Evolutionary conservation across 768 basidiomycete species (phyloP).

Genomic region (Baorangia bicolor): DNA sequence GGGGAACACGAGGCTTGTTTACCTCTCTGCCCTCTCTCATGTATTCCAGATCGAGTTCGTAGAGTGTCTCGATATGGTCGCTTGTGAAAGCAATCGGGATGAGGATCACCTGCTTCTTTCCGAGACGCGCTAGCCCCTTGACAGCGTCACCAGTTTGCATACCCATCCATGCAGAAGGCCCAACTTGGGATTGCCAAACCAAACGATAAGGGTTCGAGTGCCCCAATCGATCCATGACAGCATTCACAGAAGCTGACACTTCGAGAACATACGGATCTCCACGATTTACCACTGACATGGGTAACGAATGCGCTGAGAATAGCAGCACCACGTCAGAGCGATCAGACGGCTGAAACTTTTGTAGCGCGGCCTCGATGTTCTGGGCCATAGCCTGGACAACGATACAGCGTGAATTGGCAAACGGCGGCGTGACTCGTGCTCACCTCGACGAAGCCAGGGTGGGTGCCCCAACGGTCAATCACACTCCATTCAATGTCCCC

Average conservation of each 20-base stretch:
- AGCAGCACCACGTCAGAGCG: slow-evolving; percentile 79
- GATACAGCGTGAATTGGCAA: slow-evolving; percentile 1
- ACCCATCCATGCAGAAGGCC: slow-evolving; percentile 97
- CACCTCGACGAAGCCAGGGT: slow-evolving; percentile 93
- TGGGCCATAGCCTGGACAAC: slow-evolving; percentile 77
- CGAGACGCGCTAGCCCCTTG: slow-evolving; percentile 78
- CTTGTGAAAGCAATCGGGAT: slow-evolving; percentile 98
- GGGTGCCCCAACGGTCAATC: slow-evolving; percentile 96
- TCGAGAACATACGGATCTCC: slow-evolving; percentile 97
- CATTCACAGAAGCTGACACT: slow-evolving; percentile 90
- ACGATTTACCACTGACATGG: slow-evolving; percentile 97
- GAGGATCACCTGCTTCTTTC: slow-evolving; percentile 73
- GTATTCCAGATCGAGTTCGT: slow-evolving; percentile 95
- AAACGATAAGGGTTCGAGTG: slow-evolving; percentile 86
- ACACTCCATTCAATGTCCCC: slow-evolving; percentile 91
- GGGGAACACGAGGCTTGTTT: slow-evolving; percentile 22
- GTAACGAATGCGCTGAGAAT: slow-evolving; percentile 97
- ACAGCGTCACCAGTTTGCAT: slow-evolving; percentile 92
- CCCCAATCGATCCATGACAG: slow-evolving; percentile 86
- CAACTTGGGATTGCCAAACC: slow-evolving; percentile 98
- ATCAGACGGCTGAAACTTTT: slow-evolving; percentile 68
- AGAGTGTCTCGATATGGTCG: slow-evolving; percentile 98
- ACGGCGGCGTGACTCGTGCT: slow-evolving; percentile 18
- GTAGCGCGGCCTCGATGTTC: slow-evolving; percentile 80
- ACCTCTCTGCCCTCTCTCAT: slow-evolving; percentile 89